Evolutionary conservation across 1,284 basidiomycete genomes (phyloP).

Genomic region (Uromyces viciae-fabae): DNA sequence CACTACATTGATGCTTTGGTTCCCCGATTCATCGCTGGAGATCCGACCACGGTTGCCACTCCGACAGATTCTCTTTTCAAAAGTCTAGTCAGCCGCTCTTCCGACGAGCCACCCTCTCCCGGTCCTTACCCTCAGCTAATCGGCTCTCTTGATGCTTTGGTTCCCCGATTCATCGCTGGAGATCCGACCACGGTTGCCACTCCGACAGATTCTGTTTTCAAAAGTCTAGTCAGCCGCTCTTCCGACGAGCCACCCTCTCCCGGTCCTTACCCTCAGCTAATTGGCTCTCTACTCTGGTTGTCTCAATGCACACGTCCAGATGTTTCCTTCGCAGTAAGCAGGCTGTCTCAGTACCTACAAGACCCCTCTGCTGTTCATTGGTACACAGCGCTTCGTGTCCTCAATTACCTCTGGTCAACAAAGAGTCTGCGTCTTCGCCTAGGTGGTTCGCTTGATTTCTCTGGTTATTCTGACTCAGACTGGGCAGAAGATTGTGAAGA

Average conservation of each 20-base stretch:
- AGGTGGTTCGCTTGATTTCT: not conserved
- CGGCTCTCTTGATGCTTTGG: no score
- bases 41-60: no score
- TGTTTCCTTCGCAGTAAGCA: not conserved
- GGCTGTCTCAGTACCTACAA: not conserved
- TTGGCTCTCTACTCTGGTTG: not conserved
- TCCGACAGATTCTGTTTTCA: not conserved
- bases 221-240: not conserved
- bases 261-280: not conserved
- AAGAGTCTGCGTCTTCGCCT: not conserved
- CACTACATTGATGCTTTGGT: no score
- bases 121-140: no score
- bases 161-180: no score
- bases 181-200: no score
- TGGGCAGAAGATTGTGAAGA: not conserved
- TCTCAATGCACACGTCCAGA: not conserved
- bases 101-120: no score
- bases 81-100: no score
- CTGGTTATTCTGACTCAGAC: conserved; percentile 1
- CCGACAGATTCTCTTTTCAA: no score
- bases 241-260: not conserved
- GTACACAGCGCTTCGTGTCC: not conserved
- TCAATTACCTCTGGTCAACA: not conserved
- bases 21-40: no score
- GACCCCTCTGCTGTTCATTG: not conserved